Percentiles rank a stretch among this genome's conserved stretches.
These are phyloP conservation scores for Aeschynomene evenia DNA, from an alignment of 306 rosid genomes.

Conservation along the genomic window DNA sequence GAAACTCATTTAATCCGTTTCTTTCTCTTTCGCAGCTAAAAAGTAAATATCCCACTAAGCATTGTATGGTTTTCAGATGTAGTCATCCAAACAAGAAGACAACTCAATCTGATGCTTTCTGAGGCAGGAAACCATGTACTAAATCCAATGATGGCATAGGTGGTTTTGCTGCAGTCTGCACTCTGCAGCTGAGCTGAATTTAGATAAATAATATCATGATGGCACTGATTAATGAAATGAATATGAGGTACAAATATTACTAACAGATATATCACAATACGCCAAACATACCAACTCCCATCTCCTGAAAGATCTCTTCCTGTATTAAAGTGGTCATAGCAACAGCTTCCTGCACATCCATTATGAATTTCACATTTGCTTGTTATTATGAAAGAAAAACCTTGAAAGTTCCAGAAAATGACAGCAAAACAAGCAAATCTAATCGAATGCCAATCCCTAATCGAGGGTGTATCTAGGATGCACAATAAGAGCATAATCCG, in stretches of 20 bases:
- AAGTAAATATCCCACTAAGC: background rate
- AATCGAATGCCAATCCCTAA: constrained; percentile 8
- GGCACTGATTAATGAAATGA: background rate
- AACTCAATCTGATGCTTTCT: background rate
- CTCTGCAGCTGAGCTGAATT: background rate
- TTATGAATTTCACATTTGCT: too few species aligned
- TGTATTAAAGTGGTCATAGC: constrained; percentile 83
- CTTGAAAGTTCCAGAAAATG: constrained; percentile 21
- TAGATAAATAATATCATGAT: background rate
- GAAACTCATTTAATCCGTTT: background rate
- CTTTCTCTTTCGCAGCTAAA: background rate
- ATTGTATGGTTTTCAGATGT: background rate
- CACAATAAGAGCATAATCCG: background rate
- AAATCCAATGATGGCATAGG: background rate
- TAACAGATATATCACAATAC: background rate
- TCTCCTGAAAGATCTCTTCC: constrained; percentile 80
- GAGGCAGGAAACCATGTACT: background rate
- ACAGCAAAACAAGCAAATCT: background rate
- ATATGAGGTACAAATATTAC: background rate
- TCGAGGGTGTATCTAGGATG: background rate
- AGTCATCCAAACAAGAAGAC: background rate
- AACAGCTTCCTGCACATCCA: constrained; percentile 72
- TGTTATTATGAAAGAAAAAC: too few species aligned
- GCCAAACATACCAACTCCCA: constrained; percentile 71
- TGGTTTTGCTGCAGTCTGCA: background rate